Conservation (phyloP, 257 asterid species). For the Salvia hispanica region DNA sequence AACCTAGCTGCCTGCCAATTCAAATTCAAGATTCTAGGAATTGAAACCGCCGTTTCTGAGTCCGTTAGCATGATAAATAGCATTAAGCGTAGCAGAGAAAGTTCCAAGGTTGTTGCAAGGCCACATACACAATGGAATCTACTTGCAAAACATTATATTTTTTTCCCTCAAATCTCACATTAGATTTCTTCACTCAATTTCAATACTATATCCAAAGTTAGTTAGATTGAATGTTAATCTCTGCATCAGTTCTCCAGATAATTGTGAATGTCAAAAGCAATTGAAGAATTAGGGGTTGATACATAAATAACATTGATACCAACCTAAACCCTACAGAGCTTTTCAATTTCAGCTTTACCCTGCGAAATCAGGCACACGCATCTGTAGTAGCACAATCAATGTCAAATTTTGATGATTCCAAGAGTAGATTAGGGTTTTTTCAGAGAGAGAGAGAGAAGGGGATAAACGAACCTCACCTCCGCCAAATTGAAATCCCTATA, state of each 20-base stretch:
- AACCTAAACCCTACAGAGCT: conserved; percentile 2
- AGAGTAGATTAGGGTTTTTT: neutral
- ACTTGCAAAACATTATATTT: neutral
- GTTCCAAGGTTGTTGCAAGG: neutral
- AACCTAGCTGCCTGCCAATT: conserved; percentile 41
- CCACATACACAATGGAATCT: neutral
- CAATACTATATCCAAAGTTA: too few relatives aligned
- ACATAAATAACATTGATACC: neutral
- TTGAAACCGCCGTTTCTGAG: neutral
- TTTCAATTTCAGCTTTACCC: conserved; percentile 15
- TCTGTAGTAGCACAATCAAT: conserved; percentile 34
- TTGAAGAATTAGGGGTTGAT: conserved; percentile 6
- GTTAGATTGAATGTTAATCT: too few relatives aligned
- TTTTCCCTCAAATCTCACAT: neutral
- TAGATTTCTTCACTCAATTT: neutral
- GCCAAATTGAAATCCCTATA: conserved; percentile 53
- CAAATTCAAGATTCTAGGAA: conserved; percentile 26
- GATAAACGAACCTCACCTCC: conserved; percentile 89
- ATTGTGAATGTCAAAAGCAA: conserved; percentile 14
- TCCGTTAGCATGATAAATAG: neutral
- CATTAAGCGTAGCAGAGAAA: neutral
- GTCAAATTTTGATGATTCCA: conserved; percentile 4
- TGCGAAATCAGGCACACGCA: conserved; percentile 16
- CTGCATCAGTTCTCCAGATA: neutral
- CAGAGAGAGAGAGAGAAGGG: conserved; percentile 12